Evolutionary conservation across 805 yeast genomes (phyloP), one percentile per base, ranked within the genome.

Genomic region (Kuraishia piskuri): DNA sequence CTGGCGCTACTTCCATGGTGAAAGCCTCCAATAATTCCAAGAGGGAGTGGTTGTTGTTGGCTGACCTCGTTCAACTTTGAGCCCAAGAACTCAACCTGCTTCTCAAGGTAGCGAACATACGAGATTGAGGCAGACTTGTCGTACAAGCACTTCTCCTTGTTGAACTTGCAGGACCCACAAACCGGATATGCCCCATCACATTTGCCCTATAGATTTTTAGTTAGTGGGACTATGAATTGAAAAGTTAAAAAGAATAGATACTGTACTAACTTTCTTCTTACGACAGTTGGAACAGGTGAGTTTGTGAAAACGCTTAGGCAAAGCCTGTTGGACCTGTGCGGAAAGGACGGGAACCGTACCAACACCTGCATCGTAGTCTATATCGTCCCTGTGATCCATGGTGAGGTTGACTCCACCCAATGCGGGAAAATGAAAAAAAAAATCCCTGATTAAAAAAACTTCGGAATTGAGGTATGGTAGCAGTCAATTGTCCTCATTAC

Each of bases 81-180:
- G 25, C 44, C 25, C 5, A 55, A 31, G 20, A n/a, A 20, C 17
- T 55, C 57, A 17, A 59, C 50, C 25, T 56, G 53, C 14, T 45
- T 49, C 46, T 59, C 60, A 47, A 59, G 50, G 26, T 58, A 57
- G 14, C 62, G 46, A 17, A 57, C 61, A 50, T 59, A 59, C 2
- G 62, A 48, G 9, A 59, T 55, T 17, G 62, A 59, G 17, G 62
- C 62, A 17, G 62, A 58, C 40, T 59, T 59, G 44, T 59, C 62
- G 24, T 59, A 59, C 17, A 52, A 45, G 37, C 62, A 59, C 31
- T 49, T 53, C 25, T 57, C 56, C 36, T 53, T 58, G 19, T 50
- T 19, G 25, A 26, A 49, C 48, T 51, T 53, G 54, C 62, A 59
- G 22, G 54, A 48, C 36, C 55, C 19, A 51, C 62, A 59, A 22